A percentile compares a stretch with the other conserved stretches of the same genome.
Conservation (phyloP, 345 rosid species). For the Brassica carinata region DNA sequence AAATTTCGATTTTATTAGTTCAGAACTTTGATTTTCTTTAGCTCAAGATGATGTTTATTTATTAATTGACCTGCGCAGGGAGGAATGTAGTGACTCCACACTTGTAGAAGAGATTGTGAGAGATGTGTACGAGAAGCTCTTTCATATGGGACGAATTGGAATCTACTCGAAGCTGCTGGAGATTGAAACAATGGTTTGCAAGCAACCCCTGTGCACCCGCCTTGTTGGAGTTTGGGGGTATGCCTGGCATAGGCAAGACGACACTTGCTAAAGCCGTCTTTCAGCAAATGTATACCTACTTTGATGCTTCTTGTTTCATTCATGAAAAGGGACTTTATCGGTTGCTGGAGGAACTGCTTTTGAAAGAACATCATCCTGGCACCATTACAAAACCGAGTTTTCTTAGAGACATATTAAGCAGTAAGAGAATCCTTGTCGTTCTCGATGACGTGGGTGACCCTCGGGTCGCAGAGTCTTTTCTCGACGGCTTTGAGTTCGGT, state of each 20-base stretch:
- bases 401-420: background rate
- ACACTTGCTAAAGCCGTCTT: constrained; percentile 21
- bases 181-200: constrained; percentile 10
- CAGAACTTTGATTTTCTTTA: too few species aligned
- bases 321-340: constrained; percentile 1
- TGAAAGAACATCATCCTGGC: background rate
- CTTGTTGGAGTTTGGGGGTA: constrained; percentile 20
- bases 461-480: constrained; percentile 7
- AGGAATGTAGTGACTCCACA: background rate
- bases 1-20: too few species aligned
- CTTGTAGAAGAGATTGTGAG: constrained; percentile 25
- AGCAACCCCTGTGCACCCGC: constrained; percentile 9
- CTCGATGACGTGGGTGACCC: background rate
- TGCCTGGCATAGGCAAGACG: constrained; percentile 31
- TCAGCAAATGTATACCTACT: background rate
- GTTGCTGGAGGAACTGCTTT: background rate
- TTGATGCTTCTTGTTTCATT: constrained; percentile 5
- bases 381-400: background rate
- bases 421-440: constrained; percentile 2
- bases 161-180: constrained; percentile 1
- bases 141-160: background rate
- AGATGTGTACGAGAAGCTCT: constrained; percentile 1
- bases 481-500: background rate
- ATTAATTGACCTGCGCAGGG: background rate
- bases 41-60: too few species aligned